A percentile compares a stretch with the other conserved stretches of the same genome.
These are phyloP conservation scores for Coemansia sp. DNA, from an alignment of 192 early-diverging fungal species.

Conservation along the genomic window DNA sequence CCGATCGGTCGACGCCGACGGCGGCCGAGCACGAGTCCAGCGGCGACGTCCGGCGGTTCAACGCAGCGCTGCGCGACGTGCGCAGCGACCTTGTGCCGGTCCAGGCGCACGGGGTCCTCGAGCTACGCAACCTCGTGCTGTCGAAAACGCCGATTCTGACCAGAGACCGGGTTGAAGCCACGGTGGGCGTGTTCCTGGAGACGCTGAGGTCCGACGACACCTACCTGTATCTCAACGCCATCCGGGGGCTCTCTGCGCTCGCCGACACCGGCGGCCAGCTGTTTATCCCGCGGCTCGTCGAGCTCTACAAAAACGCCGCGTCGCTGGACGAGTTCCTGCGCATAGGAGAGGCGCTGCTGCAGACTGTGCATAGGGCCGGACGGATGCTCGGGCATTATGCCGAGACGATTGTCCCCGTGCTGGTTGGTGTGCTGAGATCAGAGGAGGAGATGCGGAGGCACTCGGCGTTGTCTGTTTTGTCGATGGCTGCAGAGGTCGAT, in stretches of 20 bases:
- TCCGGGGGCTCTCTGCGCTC: slow-evolving; percentile 78
- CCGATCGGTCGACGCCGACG: neutral
- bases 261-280: slow-evolving; percentile 74
- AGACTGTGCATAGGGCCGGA: slow-evolving; percentile 81
- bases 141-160: slow-evolving; percentile 58
- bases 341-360: slow-evolving; percentile 82
- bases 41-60: slow-evolving; percentile 59
- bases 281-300: slow-evolving; percentile 66
- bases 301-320: slow-evolving; percentile 57
- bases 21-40: slow-evolving; percentile 15
- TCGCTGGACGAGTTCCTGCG: slow-evolving; percentile 70
- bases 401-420: slow-evolving; percentile 23
- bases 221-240: slow-evolving; percentile 90
- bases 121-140: slow-evolving; percentile 79
- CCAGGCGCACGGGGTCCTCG: slow-evolving; percentile 79
- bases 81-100: slow-evolving; percentile 79
- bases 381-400: slow-evolving; percentile 73
- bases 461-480: slow-evolving; percentile 67
- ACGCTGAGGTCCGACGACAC: slow-evolving; percentile 77
- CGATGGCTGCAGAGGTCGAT: slow-evolving; percentile 66
- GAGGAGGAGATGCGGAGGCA: slow-evolving; percentile 44
- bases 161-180: slow-evolving; percentile 58
- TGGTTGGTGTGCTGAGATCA: slow-evolving; percentile 36
- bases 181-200: slow-evolving; percentile 75
- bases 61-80: slow-evolving; percentile 73